A percentile compares a stretch with the other conserved stretches of the same genome.
These are phyloP conservation scores for Papiliotrema fonsecae DNA, from an alignment of 1,284 basidiomycete species.

Conservation along the genomic window DNA sequence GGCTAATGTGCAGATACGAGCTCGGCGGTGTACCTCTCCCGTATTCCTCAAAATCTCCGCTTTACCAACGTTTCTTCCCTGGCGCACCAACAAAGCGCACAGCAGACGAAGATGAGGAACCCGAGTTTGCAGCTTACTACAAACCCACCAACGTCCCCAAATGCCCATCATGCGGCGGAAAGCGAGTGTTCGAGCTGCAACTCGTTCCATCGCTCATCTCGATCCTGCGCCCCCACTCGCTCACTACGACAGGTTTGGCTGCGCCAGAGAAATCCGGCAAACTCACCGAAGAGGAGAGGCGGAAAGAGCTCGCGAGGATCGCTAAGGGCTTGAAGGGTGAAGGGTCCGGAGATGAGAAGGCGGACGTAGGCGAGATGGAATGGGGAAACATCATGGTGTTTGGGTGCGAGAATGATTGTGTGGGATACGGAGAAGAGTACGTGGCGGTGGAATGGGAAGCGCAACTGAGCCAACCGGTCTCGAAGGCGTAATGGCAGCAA, in stretches of 20 bases:
- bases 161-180: constrained; percentile 35
- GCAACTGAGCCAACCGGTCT: not conserved
- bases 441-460: constrained; percentile 49
- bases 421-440: constrained; percentile 46
- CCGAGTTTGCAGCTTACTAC: constrained; percentile 29
- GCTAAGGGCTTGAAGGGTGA: constrained; percentile 19
- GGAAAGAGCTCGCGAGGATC: constrained; percentile 33
- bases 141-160: constrained; percentile 26
- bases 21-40: constrained; percentile 45
- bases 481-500: not conserved
- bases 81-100: constrained; percentile 25
- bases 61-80: constrained; percentile 44
- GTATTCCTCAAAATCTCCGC: constrained; percentile 40
- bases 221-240: constrained; percentile 28
- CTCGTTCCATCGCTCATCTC: constrained; percentile 46
- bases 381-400: constrained; percentile 48
- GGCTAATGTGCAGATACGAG: constrained; percentile 37
- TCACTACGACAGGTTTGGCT: constrained; percentile 32
- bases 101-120: constrained; percentile 39
- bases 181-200: constrained; percentile 47
- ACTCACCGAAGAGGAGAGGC: constrained; percentile 37
- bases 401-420: constrained; percentile 45
- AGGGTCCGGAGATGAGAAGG: constrained; percentile 18
- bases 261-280: constrained; percentile 11
- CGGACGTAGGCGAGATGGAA: constrained; percentile 42